Evolutionary conservation across 1,284 basidiomycete genomes (phyloP).

Genomic region (Cystobasidium sp.): DNA sequence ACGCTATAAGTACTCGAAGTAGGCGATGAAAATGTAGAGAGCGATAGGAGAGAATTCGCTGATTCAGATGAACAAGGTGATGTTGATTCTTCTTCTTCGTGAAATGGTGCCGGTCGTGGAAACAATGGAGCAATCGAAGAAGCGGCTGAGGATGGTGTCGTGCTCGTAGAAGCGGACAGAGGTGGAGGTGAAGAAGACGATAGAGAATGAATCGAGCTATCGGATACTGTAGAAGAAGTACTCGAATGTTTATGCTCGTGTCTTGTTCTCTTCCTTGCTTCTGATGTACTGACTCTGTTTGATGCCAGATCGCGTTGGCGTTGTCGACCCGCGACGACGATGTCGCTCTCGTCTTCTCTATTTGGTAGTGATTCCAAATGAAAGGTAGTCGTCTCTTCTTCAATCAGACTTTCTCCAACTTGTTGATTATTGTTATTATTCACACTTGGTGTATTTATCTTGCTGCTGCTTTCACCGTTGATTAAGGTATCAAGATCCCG

Average conservation of each 20-base stretch:
- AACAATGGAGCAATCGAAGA: neutral
- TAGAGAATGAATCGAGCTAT: slow-evolving; percentile 10
- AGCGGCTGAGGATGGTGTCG: slow-evolving; percentile 15
- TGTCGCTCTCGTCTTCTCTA: no score
- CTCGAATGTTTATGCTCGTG: no score
- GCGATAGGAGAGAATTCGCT: neutral
- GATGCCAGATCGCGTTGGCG: no score
- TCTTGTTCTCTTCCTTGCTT: no score
- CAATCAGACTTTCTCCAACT: no score
- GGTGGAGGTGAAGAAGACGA: neutral
- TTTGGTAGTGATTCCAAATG: no score
- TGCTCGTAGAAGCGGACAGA: neutral
- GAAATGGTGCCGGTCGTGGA: neutral
- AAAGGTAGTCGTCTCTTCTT: no score
- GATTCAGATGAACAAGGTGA: slow-evolving; percentile 18
- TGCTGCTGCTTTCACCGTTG: neutral
- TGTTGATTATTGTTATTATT: neutral
- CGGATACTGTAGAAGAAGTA: no score
- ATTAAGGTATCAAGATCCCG: neutral
- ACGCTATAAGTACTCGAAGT: neutral
- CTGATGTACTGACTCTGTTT: no score
- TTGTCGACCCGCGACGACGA: no score
- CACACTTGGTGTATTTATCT: neutral
- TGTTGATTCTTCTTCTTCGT: neutral
- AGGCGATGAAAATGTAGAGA: slow-evolving; percentile 14